These are phyloP conservation scores for Mucor lusitanicus DNA, from an alignment of 371 early-diverging fungal genomes.

Conservation along the genomic window DNA sequence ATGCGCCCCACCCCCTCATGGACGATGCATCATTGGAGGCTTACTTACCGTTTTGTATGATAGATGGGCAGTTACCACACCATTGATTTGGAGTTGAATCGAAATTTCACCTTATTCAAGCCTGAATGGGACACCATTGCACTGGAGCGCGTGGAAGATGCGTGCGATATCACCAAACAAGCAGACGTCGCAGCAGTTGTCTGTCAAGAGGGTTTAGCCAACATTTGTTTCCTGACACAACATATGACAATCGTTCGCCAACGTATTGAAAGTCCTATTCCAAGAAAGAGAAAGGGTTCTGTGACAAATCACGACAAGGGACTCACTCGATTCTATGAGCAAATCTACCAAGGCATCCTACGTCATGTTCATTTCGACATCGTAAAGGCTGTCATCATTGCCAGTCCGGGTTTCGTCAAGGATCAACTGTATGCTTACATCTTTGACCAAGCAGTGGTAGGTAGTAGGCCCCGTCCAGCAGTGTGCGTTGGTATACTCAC, in stretches of 20 bases:
- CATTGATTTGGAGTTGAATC: slow-evolving; percentile 89
- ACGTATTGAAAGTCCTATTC: slow-evolving; percentile 88
- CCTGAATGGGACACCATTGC: slow-evolving; percentile 93
- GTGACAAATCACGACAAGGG: slow-evolving; percentile 91
- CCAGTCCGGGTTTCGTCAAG: slow-evolving; percentile 94
- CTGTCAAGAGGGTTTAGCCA: slow-evolving; percentile 95
- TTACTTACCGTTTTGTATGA: not conserved
- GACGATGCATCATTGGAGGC: not conserved
- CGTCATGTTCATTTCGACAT: slow-evolving; percentile 87
- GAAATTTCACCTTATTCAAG: slow-evolving; percentile 86
- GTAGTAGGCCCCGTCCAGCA: no score
- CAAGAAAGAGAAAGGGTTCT: slow-evolving; percentile 90
- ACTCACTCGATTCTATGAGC: slow-evolving; percentile 84
- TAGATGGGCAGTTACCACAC: slow-evolving; percentile 96
- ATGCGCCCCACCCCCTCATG: not conserved
- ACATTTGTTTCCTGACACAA: slow-evolving; percentile 90
- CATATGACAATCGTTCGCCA: slow-evolving; percentile 95
- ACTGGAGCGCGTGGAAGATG: slow-evolving; percentile 84
- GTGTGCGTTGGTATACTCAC: not conserved
- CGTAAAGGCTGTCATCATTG: slow-evolving; percentile 91
- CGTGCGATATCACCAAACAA: slow-evolving; percentile 88
- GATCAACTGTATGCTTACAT: slow-evolving; percentile 87
- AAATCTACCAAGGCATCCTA: slow-evolving; percentile 84
- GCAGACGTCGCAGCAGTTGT: slow-evolving; percentile 96
- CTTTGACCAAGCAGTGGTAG: slow-evolving; percentile 80